Conservation (phyloP, 805 yeast species). For the Wickerhamiella spandovensis region DNA sequence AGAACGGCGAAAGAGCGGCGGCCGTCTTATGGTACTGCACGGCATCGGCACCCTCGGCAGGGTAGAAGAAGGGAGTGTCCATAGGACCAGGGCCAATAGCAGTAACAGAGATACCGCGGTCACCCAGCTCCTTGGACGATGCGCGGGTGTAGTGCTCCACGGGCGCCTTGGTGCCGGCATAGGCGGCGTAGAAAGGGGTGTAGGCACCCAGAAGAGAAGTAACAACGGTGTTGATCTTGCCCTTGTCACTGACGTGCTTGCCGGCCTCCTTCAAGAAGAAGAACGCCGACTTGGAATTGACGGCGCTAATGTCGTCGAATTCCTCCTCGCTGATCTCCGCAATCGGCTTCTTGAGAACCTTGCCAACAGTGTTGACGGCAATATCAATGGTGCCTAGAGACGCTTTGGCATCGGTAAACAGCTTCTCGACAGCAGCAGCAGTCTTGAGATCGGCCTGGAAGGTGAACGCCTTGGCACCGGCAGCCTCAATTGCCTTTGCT, state of each 20-base stretch:
- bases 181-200: conserved; percentile 47
- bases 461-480: conserved; percentile 31
- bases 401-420: conserved; percentile 34
- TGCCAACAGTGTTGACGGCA: conserved; percentile 58
- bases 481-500: conserved; percentile 25
- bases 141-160: conserved; percentile 57
- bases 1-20: conserved; percentile 17
- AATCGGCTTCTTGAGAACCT: conserved; percentile 49
- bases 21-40: conserved; percentile 43
- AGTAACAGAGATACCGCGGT: conserved; percentile 55
- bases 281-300: conserved; percentile 49
- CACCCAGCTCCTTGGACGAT: conserved; percentile 62
- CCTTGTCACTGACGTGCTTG: conserved; percentile 35
- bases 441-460: conserved; percentile 32
- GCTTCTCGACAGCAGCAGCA: conserved; percentile 30
- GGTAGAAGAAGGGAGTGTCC: conserved; percentile 54
- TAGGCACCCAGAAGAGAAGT: conserved; percentile 58
- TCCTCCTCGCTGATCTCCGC: conserved; percentile 40
- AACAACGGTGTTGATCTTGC: conserved; percentile 43
- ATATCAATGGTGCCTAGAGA: conserved; percentile 41
- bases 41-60: conserved; percentile 41
- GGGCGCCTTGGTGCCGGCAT: conserved; percentile 68
- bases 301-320: conserved; percentile 38
- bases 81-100: conserved; percentile 68
- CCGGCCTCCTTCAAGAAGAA: conserved; percentile 48